Base-by-base conservation (phyloP, 2,329 filamentous ascomycete species). In the Trichophyton benhamiae region DNA sequence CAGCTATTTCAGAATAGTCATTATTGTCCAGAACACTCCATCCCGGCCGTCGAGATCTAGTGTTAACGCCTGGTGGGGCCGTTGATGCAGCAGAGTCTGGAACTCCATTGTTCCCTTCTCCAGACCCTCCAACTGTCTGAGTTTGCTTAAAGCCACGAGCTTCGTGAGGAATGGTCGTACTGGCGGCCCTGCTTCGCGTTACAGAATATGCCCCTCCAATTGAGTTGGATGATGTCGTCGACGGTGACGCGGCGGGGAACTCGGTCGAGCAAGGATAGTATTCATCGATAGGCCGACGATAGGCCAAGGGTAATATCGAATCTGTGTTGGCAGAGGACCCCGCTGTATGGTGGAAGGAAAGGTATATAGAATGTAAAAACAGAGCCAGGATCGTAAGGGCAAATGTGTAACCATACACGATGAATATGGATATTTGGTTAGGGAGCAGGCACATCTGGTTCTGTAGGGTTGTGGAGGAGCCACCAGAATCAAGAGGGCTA, bases 391-490 rank as follows among this genome's bases (percentile, higher is more conserved):
- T 60, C 0, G 82, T 84, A 44, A 83, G 62, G 7, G 71, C 78
- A 0, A 87, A 77, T 15, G 94, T 78, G 30, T 81, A 76, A 38
- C 79, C 83, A 70, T 99, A 99, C 61, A 83, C 82, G 64, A 94
- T 84, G 73, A 92, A 95, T 5, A 91, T 91, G 58, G 82, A 82
- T 9, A 96, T 78, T 72, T 96, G 91, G 72, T 92, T 90, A 0
- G 94, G 94, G 7, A 97, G 80, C 1, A 99, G 82, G 71, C 94
- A 99, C 1, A 97, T 82, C 65, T 95, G 89, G 0, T 89, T 94
- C 74, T 97, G 89, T 2, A 96, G 75, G 0, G 92, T 96, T 1
- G 70, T 64, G n/a, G 59, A 58, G 0, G 68, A 64, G 1, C 65
- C 63, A 3, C 65, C 46, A 15, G 66, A 63, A 17, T 67, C 64